Base-by-base conservation (phyloP, 2,329 filamentous ascomycete species). In the Claviceps pazoutovae region DNA sequence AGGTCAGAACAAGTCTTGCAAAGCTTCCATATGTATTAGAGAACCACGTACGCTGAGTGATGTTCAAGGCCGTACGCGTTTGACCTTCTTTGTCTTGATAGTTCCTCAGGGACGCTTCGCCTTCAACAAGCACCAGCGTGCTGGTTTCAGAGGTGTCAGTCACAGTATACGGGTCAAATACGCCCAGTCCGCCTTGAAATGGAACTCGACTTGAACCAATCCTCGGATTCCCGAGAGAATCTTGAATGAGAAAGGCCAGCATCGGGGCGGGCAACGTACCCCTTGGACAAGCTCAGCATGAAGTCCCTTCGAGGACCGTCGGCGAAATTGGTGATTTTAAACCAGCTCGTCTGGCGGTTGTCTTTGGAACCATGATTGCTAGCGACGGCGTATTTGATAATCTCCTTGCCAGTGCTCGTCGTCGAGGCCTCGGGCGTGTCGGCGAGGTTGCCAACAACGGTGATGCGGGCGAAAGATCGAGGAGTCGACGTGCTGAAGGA, bases 381-480 rank as follows among this genome's bases (percentile, higher is more conserved):
- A 49, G 80, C 90, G 56, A 98, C 72, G 4, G 81, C 72, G 66
- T 95, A 97, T 61, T 78, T 80, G 62, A 97, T 65, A 53, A 95
- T 62, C 57, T 94, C 86, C 56, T 76, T 76, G 53, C 88, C 88
- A 50, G 73, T 83, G 61, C 79, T 77, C 47, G 86, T 87, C 54
- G 80, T 68, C 39, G 78, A 74, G 58, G 89, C 62, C 74, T 96
- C 90, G 53, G 93, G 91, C 50, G 80, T 77, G 60, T 82, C 79
- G 55, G 79, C 88, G 49, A 98, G 81, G 68, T 89, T 85, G 64
- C 93, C 93, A 60, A 96, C 78, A 68, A 98, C 74, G 62, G 82
- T 85, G 74, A 98, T 85, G 69, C 83, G 85, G 59, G 93, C 87
- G 58, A 93, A 63, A 56, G 76, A 70, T 56, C 79, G 76, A 48